Conservation (phyloP, 2,329 filamentous ascomycete genomes). For the Ambrosiella beaveri region DNA sequence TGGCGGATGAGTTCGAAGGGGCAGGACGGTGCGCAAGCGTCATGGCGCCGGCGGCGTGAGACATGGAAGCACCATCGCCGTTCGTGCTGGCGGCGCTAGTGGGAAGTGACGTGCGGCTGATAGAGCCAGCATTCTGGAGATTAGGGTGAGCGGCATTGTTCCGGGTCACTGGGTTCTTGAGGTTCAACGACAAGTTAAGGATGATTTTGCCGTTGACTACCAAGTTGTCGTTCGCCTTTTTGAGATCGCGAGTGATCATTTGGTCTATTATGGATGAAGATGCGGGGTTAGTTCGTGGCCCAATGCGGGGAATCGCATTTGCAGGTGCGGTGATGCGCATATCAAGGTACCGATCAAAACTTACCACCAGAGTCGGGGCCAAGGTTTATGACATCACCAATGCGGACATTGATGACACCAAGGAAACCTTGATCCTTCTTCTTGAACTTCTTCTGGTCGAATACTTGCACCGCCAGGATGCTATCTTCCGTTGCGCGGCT, state of each 20-base stretch:
- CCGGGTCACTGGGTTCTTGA: conserved; percentile 49
- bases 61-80: conserved; percentile 17
- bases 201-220: conserved; percentile 97
- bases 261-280: conserved; percentile 48
- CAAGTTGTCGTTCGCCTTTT: conserved; percentile 95
- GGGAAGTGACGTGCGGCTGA: conserved; percentile 28
- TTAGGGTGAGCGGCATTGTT: conserved; percentile 14
- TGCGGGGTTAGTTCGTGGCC: background rate
- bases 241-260: conserved; percentile 93
- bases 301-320: too few species aligned
- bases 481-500: conserved; percentile 88
- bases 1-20: conserved; percentile 26
- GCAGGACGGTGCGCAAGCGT: conserved; percentile 30
- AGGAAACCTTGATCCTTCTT: conserved; percentile 99
- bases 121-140: conserved; percentile 15
- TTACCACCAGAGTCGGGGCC: conserved; percentile 80
- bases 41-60: conserved; percentile 30
- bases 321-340: too few species aligned
- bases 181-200: conserved; percentile 85
- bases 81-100: conserved; percentile 20
- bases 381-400: conserved; percentile 87
- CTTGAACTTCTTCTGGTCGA: conserved; percentile 99
- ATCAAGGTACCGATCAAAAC: background rate
- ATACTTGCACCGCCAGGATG: conserved; percentile 94
- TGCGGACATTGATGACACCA: conserved; percentile 82